Evolutionary conservation across 306 rosid genomes (phyloP), one percentile per base, ranked within the genome.

Genomic region (Elaeagnus macrophylla): DNA sequence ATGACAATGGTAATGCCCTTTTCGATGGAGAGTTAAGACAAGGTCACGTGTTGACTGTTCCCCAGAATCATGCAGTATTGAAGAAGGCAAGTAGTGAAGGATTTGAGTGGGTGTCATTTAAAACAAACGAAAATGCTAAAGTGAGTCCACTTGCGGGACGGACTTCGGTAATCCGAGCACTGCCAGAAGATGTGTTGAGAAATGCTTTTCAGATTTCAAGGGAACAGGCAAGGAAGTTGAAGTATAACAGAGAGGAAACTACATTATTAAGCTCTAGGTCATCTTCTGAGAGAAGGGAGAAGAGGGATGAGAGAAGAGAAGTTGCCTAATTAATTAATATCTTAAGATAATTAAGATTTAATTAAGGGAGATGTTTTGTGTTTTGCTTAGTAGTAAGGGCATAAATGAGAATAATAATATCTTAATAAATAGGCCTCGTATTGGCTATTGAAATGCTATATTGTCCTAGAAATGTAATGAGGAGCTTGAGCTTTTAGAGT

Each of bases 1-100:
- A 86, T 56, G 14, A 57, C 78, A 19, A 48, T 0, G 94, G 95
- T 0, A 60, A 71, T 3, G 3, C 62, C 0, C 61, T 81, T n/a
- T 81, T 66, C 43, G 69, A 79, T 13, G 77, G 58, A 0, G 70
- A 81, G 47, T 48, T 87, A 0, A 43, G 59, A 39, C 70, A 60
- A 43, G 84, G 79, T 0, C 83, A 76, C 37, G 48, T 65, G 1
- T 61, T 83, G 19, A 58, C 59, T 0, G 67, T 87, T 6, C 96
- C 94, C 44, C 94, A 87, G 51, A 73, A 75, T 72, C 80, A 53
- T 53, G 89, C 65, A 0, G 45, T 79, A 18, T 77, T 81, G 6
- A 73, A 68, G 5, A 56, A 46, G 36, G 69, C 94, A 2, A 7
- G 39, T 37, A 58, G 62, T 10, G 72, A 83, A 15, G 71, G 61